Percentiles rank a stretch among this genome's conserved stretches.
These are phyloP conservation scores for Gillenia trifoliata DNA, from an alignment of 306 rosid genomes.

Conservation along the genomic window DNA sequence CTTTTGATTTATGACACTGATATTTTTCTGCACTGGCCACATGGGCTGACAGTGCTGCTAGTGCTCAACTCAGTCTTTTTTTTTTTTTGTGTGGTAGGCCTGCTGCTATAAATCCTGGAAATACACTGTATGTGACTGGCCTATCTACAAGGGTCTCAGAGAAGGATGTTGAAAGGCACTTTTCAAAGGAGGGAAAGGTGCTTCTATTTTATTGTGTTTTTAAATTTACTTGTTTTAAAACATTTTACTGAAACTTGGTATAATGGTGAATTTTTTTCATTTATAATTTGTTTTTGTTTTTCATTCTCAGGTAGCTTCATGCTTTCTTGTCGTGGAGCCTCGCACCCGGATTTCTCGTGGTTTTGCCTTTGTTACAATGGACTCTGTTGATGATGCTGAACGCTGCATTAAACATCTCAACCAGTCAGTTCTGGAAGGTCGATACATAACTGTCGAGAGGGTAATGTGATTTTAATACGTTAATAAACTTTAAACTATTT, in stretches of 20 bases:
- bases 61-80: slow-evolving; percentile 14
- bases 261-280: neutral
- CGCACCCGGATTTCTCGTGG: slow-evolving; percentile 90
- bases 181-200: slow-evolving; percentile 95
- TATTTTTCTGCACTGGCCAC: neutral
- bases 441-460: slow-evolving; percentile 92
- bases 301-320: slow-evolving; percentile 73
- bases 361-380: slow-evolving; percentile 94
- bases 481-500: slow-evolving; percentile 22
- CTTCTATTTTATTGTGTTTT: neutral
- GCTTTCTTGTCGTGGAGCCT: slow-evolving; percentile 96
- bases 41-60: neutral
- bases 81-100: slow-evolving; percentile 29
- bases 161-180: slow-evolving; percentile 87
- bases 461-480: slow-evolving; percentile 38
- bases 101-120: slow-evolving; percentile 56
- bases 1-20: neutral
- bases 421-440: slow-evolving; percentile 93
- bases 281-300: neutral
- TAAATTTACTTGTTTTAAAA: neutral
- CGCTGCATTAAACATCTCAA: slow-evolving; percentile 90
- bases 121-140: slow-evolving; percentile 92
- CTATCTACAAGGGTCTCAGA: slow-evolving; percentile 86
- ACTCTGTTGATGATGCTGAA: slow-evolving; percentile 63
- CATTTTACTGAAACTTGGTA: neutral